A percentile compares a stretch with the other conserved stretches of the same genome.
These are phyloP conservation scores for Solanum dulcamara DNA, from an alignment of 257 asterid genomes.

Conservation along the genomic window DNA sequence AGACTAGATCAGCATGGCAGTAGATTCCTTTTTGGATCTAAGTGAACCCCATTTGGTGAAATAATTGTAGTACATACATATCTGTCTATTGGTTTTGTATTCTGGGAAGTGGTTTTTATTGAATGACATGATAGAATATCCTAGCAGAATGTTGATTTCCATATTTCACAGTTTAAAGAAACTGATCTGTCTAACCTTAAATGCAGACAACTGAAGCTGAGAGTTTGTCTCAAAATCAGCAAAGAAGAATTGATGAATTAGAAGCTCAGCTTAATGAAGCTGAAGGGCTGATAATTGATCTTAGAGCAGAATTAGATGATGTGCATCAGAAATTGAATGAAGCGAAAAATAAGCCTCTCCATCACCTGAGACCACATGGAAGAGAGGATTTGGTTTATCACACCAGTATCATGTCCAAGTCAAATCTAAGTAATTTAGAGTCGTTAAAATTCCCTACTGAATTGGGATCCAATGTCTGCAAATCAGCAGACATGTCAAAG, in stretches of 20 bases:
- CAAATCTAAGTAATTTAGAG: conserved; percentile 5
- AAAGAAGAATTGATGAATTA: conserved; percentile 39
- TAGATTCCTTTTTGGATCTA: background rate
- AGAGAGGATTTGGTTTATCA: background rate
- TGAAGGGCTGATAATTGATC: conserved; percentile 64
- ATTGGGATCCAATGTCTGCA: conserved; percentile 6
- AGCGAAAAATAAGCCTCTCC: conserved; percentile 18
- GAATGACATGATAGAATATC: background rate
- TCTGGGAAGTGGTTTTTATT: background rate
- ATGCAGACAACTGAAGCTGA: conserved; percentile 49
- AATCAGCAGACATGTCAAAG: background rate
- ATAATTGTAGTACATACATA: background rate
- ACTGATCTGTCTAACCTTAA: background rate
- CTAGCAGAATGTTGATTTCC: background rate
- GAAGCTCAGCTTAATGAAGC: conserved; percentile 79
- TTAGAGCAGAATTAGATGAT: conserved; percentile 41
- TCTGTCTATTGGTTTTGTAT: background rate
- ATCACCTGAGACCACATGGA: conserved; percentile 7
- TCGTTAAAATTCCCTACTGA: conserved; percentile 8
- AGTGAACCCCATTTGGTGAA: background rate
- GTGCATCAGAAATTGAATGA: conserved; percentile 31
- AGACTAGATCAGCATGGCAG: background rate
- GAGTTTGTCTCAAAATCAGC: conserved; percentile 19
- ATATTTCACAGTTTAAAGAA: background rate
- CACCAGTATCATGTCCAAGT: background rate